Evolutionary conservation across 1,284 basidiomycete genomes (phyloP), one percentile per base, ranked within the genome.

Genomic region (Pseudozyma flocculosa): DNA sequence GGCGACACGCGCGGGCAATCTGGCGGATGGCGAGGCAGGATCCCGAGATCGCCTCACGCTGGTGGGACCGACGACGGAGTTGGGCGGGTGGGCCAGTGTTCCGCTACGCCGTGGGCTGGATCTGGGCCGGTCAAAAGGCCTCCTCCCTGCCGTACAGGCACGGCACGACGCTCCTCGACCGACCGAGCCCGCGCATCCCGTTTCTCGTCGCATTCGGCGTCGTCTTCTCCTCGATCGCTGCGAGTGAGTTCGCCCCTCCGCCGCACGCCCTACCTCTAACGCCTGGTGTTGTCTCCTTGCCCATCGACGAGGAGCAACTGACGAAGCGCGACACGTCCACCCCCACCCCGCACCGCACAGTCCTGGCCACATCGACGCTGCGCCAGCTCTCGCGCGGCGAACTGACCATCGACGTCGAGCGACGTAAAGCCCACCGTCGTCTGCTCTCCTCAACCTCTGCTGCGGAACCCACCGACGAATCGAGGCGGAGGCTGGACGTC

Each of bases 11-110:
- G 1, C 18, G 22, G 11, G 19, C 13, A 0, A 57, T 65, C 21
- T 21, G 32, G 4, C 17, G 24, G 0, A 46, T 51, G 19, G 43
- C 62, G 1, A 17, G 22, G 0, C 39, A 4, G n/a, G 47, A 61
- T 40, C 10, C 46, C 3, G 26, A 13, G 0, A 5, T 65, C 1
- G 26, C 26, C 1, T 3, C 32, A 0, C 14, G 4, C 4, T 65
- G 62, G 62, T 65, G 50, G 51, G 8, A 5, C 4, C 43, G 30
- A 7, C 44, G 51, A 48, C 59, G 58, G 23, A 65, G 58, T 48
- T 65, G 62, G 62, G 17, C 50, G 18, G 58, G 57, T 18, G 62
- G 62, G 4, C 62, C 62, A 0, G 51, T 40, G 2, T 61, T 57
- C 4, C 42, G 58, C 3, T 65, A 45, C 42, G 50, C 50, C 22